Evolutionary conservation across 176 grass and related monocot genomes (phyloP).

Genomic region (Calamus simplicifolius): DNA sequence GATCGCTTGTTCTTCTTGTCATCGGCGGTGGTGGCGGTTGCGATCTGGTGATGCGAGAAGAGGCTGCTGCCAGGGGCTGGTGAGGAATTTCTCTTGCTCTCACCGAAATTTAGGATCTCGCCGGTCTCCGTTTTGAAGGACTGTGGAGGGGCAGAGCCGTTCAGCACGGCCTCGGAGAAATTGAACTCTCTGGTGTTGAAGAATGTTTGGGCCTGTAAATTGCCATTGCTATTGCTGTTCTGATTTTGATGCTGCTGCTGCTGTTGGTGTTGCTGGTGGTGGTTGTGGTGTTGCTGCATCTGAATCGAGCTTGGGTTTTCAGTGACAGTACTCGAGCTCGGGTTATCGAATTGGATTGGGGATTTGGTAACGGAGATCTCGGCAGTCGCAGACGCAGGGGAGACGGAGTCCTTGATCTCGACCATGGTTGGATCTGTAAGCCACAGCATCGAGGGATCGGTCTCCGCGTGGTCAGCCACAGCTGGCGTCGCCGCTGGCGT

Average conservation of each 20-base stretch:
- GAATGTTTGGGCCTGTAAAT: constrained; percentile 22
- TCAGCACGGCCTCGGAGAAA: constrained; percentile 65
- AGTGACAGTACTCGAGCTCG: constrained; percentile 61
- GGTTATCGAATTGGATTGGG: constrained; percentile 77
- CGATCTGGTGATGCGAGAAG: constrained; percentile 55
- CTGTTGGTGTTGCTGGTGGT: constrained; percentile 3
- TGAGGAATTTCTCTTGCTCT: constrained; percentile 50
- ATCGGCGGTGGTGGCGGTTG: constrained; percentile 27
- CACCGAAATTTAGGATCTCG: constrained; percentile 69
- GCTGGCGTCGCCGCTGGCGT: constrained; percentile 5
- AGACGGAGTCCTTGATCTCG: constrained; percentile 65
- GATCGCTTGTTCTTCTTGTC: constrained; percentile 55
- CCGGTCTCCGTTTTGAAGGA: constrained; percentile 78
- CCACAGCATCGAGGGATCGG: constrained; percentile 82
- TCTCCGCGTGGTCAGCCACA: constrained; percentile 33
- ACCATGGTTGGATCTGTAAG: constrained; percentile 52
- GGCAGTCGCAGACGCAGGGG: constrained; percentile 10
- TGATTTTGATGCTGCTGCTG: constrained; percentile 11
- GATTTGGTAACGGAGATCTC: constrained; percentile 70
- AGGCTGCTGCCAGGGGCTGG: constrained; percentile 52
- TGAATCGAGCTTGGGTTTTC: constrained; percentile 66
- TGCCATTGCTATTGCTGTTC: constrained; percentile 13
- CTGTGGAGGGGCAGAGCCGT: constrained; percentile 26
- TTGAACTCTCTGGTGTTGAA: constrained; percentile 73
- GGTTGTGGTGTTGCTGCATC: background rate